Evolutionary conservation across 495 filamentous ascomycete genomes (phyloP), one percentile per base, ranked within the genome.

Genomic region (Filosporella fistucella): DNA sequence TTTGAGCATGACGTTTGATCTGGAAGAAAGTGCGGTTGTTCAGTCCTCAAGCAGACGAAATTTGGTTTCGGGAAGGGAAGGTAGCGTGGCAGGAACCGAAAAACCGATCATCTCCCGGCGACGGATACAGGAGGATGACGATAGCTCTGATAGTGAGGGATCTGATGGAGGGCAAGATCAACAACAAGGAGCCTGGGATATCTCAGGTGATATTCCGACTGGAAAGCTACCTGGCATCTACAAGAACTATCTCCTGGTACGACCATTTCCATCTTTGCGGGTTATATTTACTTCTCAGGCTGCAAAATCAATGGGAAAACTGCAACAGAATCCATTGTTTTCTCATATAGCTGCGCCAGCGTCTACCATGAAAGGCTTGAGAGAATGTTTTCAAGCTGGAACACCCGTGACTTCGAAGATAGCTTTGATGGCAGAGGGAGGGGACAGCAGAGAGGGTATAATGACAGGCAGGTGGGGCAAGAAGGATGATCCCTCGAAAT

Each of bases 381-480:
- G 26, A 13, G 42, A 45, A 21, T 45, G 29, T 9, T 35, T 45
- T 14, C 4, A 45, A 36, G 22, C 16, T 22, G 30, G 21, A 4
- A 45, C 42, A 13, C 42, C 30, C 14, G 42, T 45, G 2, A 45
- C 42, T 1, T 6, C 42, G n/a, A 45, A 45, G 29, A 36, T 45
- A 14, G 42, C 42, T 0, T 22, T 45, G 2, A 45, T 35, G 39
- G 16, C 41, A 6, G 8, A 43, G 32, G 10, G 12, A 20, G 24
- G 25, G 8, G 18, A 9, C 14, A 30, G 17, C 5, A 28, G 41
- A 21, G 23, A 4, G 20, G 35, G 35, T 13, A 38, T 13, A 21
- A 13, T 38, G 9, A 38, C 35, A 3, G 5, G 5, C 10, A 38
- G n/a, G 18, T 38, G 35, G 35, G 35, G 35, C 3, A 38, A 21